Percentiles rank a stretch among this genome's conserved stretches.
Evolutionary conservation across 345 rosid genomes (phyloP).

Genomic region (Isatis tinctoria): DNA sequence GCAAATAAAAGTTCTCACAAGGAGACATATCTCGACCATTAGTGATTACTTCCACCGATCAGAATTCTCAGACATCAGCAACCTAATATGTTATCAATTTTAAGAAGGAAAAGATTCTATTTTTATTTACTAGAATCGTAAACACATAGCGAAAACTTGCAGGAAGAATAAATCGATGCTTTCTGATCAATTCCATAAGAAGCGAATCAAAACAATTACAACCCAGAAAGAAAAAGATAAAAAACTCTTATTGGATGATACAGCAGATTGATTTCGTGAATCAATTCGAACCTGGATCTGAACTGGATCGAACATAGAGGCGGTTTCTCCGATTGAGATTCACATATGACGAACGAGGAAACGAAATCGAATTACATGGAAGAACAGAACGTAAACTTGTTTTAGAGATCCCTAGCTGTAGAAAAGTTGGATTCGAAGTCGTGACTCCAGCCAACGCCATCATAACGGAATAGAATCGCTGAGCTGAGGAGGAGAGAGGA

Average conservation of each 20-base stretch:
- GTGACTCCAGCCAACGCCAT: constrained; percentile 51
- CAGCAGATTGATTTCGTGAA: background rate
- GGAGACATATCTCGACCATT: background rate
- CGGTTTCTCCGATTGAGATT: constrained; percentile 39
- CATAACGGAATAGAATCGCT: background rate
- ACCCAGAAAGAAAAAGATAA: background rate
- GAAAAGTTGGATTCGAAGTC: constrained; percentile 24
- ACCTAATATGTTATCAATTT: background rate
- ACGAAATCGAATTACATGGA: constrained; percentile 35
- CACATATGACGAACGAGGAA: constrained; percentile 34
- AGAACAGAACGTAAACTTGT: constrained; percentile 3
- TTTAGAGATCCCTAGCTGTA: constrained; percentile 23
- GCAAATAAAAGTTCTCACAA: background rate
- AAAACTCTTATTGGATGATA: background rate
- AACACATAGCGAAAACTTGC: background rate
- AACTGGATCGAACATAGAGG: constrained; percentile 51
- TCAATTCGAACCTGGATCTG: constrained; percentile 45
- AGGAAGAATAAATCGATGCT: background rate
- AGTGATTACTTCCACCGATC: background rate
- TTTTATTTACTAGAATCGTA: background rate
- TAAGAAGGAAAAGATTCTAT: background rate
- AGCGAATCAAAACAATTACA: background rate
- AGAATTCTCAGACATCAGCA: background rate
- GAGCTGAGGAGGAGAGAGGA: background rate
- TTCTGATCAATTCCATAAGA: background rate